Evolutionary conservation across 2,329 filamentous ascomycete species (phyloP).

Genomic region (Penicillium sp.): DNA sequence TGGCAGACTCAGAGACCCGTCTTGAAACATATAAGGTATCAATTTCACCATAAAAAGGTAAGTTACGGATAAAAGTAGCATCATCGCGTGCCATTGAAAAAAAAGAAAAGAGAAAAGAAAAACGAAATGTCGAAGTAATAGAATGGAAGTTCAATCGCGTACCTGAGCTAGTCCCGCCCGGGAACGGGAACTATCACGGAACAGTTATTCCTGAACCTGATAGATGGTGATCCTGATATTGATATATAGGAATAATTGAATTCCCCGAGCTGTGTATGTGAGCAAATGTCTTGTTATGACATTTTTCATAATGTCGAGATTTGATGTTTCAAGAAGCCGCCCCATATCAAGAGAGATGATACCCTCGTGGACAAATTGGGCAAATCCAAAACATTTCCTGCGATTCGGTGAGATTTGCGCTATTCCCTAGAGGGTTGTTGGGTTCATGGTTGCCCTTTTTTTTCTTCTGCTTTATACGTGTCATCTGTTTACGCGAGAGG

Average conservation of each 20-base stretch:
- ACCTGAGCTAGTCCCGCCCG: conserved; percentile 17
- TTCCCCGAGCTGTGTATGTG: not conserved
- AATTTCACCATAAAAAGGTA: conserved; percentile 21
- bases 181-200: conserved; percentile 8
- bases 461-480: conserved; percentile 5
- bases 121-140: not conserved
- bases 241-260: not conserved
- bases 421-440: not conserved
- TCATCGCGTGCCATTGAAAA: conserved; percentile 14
- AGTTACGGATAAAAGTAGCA: conserved; percentile 18
- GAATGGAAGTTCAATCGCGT: conserved; percentile 4
- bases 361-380: not conserved
- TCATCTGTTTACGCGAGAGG: conserved; percentile 10
- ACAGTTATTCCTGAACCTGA: not conserved
- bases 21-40: conserved; percentile 26
- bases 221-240: not conserved
- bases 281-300: not conserved
- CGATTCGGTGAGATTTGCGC: not conserved
- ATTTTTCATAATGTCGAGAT: no score
- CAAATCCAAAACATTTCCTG: not conserved
- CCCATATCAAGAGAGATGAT: not conserved
- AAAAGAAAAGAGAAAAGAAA: not conserved
- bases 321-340: not conserved
- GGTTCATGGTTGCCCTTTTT: not conserved
- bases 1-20: conserved; percentile 27